These are phyloP conservation scores for Candida corydali DNA, from an alignment of 805 yeast species.

Conservation along the genomic window DNA sequence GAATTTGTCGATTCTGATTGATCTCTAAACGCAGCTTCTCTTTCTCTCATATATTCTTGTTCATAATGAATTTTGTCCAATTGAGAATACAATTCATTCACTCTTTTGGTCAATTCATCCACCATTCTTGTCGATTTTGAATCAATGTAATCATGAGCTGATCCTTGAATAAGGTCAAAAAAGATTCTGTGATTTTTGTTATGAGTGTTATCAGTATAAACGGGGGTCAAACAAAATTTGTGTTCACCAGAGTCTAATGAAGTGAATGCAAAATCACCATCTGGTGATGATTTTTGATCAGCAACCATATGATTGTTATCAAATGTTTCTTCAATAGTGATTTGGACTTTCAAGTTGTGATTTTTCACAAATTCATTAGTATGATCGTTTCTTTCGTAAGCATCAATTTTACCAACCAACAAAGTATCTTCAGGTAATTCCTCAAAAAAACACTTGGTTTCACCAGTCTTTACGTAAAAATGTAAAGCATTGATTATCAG, in stretches of 20 bases:
- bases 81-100: conserved; percentile 36
- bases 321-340: conserved; percentile 71
- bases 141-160: conserved; percentile 57
- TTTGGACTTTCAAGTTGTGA: conserved; percentile 54
- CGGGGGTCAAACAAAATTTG: conserved; percentile 63
- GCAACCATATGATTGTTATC: conserved; percentile 80
- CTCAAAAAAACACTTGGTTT: conserved; percentile 78
- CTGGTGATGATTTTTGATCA: conserved; percentile 55
- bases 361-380: conserved; percentile 47
- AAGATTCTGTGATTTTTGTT: conserved; percentile 62
- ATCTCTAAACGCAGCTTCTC: conserved; percentile 75
- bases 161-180: conserved; percentile 70
- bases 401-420: conserved; percentile 72
- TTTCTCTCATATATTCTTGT: conserved; percentile 57
- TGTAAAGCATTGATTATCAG: conserved; percentile 51
- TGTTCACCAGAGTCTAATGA: conserved; percentile 85
- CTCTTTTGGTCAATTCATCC: conserved; percentile 34
- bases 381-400: conserved; percentile 53
- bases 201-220: conserved; percentile 66
- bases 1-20: conserved; percentile 73
- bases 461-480: conserved; percentile 73
- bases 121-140: conserved; percentile 54
- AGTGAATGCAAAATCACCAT: conserved; percentile 73
- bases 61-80: conserved; percentile 39
- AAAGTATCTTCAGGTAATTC: conserved; percentile 75